Evolutionary conservation across 805 yeast species (phyloP).

Genomic region (Hanseniaspora nectarophila): DNA sequence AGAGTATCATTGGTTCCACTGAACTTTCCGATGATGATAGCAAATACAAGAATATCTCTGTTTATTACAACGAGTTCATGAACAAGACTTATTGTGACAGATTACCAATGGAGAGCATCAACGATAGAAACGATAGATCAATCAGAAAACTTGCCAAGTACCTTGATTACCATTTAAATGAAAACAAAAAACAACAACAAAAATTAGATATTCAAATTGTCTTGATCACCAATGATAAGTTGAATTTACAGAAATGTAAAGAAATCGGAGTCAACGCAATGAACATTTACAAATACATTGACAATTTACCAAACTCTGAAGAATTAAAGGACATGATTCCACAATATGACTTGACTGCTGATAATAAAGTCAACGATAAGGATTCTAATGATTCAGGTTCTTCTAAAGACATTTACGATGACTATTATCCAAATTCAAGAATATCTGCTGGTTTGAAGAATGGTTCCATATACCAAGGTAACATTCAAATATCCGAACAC

Average conservation of each 20-base stretch:
- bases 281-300: conserved; percentile 59
- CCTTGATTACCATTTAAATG: conserved; percentile 54
- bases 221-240: conserved; percentile 66
- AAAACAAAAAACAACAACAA: conserved; percentile 11
- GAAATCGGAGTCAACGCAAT: conserved; percentile 43
- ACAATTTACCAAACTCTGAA: conserved; percentile 55
- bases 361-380: conserved; percentile 24
- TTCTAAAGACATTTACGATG: conserved; percentile 42
- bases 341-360: conserved; percentile 21
- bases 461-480: conserved; percentile 81
- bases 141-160: conserved; percentile 64
- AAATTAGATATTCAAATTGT: conserved; percentile 35
- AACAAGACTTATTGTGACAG: conserved; percentile 58
- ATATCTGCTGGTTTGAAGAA: conserved; percentile 81
- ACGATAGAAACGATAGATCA: conserved; percentile 86
- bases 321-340: conserved; percentile 72
- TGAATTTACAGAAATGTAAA: conserved; percentile 47
- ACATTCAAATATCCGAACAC: conserved; percentile 65
- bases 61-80: conserved; percentile 86
- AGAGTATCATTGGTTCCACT: conserved; percentile 53
- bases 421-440: conserved; percentile 68
- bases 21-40: conserved; percentile 22
- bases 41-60: conserved; percentile 71
- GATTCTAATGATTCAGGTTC: conserved; percentile 22
- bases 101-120: conserved; percentile 52